Conservation (phyloP, 257 asterid species). For the Solanum verrucosum region DNA sequence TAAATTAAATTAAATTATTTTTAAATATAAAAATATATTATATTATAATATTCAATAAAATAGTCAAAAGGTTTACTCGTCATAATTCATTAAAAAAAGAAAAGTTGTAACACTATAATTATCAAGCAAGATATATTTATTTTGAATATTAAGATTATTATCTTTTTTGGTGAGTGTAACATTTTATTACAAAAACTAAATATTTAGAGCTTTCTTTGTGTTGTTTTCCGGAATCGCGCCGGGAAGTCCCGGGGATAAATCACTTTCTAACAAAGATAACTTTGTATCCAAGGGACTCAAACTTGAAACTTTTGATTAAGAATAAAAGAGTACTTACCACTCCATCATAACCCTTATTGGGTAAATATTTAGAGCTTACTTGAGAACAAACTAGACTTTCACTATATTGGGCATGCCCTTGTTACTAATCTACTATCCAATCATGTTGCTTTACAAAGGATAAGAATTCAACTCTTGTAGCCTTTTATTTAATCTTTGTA, state of each 20-base stretch:
- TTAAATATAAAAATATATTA: not conserved
- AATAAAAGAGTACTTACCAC: too few species aligned
- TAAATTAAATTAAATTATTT: not conserved
- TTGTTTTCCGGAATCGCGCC: not conserved
- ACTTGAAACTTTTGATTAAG: too few species aligned
- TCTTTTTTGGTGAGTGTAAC: not conserved
- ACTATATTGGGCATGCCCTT: not conserved
- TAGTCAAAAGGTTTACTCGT: not conserved
- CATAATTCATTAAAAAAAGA: not conserved
- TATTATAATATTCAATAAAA: not conserved
- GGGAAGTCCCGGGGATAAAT: not conserved
- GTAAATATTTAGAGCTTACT: not conserved
- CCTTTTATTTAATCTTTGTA: too few species aligned
- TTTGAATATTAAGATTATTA: not conserved
- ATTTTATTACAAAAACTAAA: not conserved
- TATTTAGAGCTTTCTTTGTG: not conserved
- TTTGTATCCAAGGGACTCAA: too few species aligned
- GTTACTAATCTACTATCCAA: not conserved
- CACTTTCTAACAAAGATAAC: too few species aligned
- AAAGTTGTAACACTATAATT: not conserved
- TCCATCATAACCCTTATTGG: rapidly evolving
- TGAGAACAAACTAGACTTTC: not conserved
- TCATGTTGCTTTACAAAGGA: not conserved
- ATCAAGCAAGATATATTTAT: not conserved
- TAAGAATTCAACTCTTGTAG: not conserved